These are phyloP conservation scores for Glebionis coronaria DNA, from an alignment of 129 eudicot species.

Conservation along the genomic window DNA sequence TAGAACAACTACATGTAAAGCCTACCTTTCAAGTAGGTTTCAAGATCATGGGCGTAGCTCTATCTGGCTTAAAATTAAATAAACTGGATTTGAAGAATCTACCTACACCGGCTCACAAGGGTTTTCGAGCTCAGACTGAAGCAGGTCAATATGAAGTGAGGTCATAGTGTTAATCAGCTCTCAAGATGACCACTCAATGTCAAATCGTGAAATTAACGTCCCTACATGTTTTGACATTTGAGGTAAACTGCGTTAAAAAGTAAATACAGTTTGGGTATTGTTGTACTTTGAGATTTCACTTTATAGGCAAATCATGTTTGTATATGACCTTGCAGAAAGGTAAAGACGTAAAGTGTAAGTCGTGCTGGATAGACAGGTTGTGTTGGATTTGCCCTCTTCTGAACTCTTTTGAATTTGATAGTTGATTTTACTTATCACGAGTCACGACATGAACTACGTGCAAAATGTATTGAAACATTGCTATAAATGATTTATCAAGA, in stretches of 20 bases:
- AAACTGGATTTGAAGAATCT: conserved; percentile 72
- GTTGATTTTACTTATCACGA: too few relatives aligned
- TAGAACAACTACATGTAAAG: conserved; percentile 64
- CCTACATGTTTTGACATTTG: background rate
- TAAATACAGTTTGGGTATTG: background rate
- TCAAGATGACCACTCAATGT: background rate
- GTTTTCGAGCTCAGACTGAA: conserved; percentile 77
- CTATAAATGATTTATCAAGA: too few relatives aligned
- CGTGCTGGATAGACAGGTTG: too few relatives aligned
- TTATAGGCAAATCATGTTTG: conserved; percentile 2
- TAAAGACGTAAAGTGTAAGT: too few relatives aligned
- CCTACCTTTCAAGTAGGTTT: conserved; percentile 76
- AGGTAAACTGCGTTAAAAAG: background rate
- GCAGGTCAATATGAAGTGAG: conserved; percentile 80
- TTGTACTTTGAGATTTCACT: conserved; percentile 2
- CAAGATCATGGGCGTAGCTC: conserved; percentile 83
- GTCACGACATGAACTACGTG: too few relatives aligned
- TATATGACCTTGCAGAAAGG: background rate
- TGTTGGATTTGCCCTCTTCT: too few relatives aligned
- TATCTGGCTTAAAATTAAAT: conserved; percentile 79
- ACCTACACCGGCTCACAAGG: conserved; percentile 75
- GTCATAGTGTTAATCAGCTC: conserved; percentile 35
- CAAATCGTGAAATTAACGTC: background rate
- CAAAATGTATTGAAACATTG: too few relatives aligned
- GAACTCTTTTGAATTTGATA: too few relatives aligned